Evolutionary conservation across 768 basidiomycete genomes (phyloP).

Genomic region (Suillus hirtellus): DNA sequence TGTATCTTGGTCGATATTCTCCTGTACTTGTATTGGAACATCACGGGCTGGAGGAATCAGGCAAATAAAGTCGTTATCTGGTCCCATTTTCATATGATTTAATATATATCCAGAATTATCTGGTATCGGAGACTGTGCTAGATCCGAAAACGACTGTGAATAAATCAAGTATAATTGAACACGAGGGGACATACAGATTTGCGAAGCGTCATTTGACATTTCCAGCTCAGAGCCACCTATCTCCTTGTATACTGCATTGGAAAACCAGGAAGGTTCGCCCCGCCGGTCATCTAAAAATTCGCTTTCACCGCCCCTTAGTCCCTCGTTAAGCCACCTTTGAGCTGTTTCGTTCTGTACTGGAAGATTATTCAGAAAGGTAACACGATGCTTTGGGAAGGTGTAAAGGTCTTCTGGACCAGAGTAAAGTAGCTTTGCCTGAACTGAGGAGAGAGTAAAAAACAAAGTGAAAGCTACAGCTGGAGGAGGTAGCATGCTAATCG

Average conservation of each 20-base stretch:
- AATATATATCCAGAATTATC: constrained; percentile 49
- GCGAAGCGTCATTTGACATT: constrained; percentile 21
- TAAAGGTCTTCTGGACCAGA: constrained; percentile 78
- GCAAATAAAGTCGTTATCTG: constrained; percentile 71
- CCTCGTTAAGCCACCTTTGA: constrained; percentile 69
- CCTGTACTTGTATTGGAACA: constrained; percentile 41
- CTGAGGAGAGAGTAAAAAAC: constrained; percentile 17
- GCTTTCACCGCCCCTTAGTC: constrained; percentile 69
- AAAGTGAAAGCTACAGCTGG: constrained; percentile 19
- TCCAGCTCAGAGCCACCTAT: constrained; percentile 57
- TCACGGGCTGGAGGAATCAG: constrained; percentile 69
- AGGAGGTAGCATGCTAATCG: constrained; percentile 16
- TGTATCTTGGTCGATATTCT: constrained; percentile 58
- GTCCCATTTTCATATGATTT: constrained; percentile 74
- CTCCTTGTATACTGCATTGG: constrained; percentile 48
- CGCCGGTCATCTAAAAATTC: constrained; percentile 76
- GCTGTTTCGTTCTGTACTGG: constrained; percentile 75
- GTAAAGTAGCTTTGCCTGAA: constrained; percentile 47
- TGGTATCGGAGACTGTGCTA: constrained; percentile 23
- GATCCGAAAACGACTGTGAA: constrained; percentile 16
- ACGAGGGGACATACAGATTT: constrained; percentile 40
- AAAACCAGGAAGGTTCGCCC: constrained; percentile 40
- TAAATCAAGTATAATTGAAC: constrained; percentile 16
- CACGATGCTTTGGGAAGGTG: constrained; percentile 81
- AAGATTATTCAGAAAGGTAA: constrained; percentile 77